phyloP scores from a whole-genome alignment of 176 grass and related monocot genomes.

The Calamus simplicifolius region DNA sequence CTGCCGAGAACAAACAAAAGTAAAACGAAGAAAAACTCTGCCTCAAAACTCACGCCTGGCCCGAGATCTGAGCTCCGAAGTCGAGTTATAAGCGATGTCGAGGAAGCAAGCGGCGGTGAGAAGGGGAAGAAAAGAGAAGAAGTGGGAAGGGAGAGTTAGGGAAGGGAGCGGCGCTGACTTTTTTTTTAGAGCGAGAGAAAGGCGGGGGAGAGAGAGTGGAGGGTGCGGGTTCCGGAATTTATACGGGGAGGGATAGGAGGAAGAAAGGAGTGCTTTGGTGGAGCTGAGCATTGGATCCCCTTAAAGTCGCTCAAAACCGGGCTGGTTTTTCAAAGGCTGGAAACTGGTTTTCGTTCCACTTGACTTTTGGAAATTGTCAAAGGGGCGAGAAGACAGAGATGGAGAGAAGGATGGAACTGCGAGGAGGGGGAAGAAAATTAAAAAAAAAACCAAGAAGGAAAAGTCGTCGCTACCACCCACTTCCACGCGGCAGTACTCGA shows the following conservation, averaged over 20 bases:
- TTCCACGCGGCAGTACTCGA: no score
- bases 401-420: neutral
- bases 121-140: neutral
- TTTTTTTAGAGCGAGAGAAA: slow-evolving; percentile 6
- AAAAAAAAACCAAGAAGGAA: no score
- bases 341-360: neutral
- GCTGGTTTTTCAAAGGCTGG: neutral
- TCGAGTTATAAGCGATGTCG: no score
- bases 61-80: no score
- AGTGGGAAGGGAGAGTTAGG: neutral
- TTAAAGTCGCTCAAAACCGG: neutral
- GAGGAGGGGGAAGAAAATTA: no score
- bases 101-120: no score
- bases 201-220: neutral
- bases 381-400: slow-evolving; percentile 4
- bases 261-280: slow-evolving; percentile 1
- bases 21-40: no score
- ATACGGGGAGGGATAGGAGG: neutral
- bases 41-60: no score
- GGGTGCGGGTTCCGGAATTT: neutral
- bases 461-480: no score
- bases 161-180: slow-evolving; percentile 9
- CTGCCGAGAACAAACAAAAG: neutral
- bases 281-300: slow-evolving; percentile 21
- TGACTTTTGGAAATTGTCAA: slow-evolving; percentile 12